These are phyloP conservation scores for Epichloe sibirici DNA, from an alignment of 2,329 filamentous ascomycete genomes.

Conservation along the genomic window DNA sequence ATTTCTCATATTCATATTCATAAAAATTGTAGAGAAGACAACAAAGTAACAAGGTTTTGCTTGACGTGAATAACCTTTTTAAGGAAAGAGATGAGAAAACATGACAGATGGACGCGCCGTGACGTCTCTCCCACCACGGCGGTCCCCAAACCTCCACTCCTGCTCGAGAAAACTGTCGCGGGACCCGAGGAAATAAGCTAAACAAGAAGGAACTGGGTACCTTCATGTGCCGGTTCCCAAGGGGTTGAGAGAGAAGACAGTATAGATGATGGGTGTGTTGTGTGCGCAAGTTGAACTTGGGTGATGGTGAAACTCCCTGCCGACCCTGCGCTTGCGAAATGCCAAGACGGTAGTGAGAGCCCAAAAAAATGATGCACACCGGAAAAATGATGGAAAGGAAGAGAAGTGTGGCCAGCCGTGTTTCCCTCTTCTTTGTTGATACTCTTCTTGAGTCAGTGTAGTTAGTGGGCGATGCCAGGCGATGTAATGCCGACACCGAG, in stretches of 20 bases:
- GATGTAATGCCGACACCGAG: background rate
- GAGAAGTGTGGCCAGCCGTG: constrained; percentile 4
- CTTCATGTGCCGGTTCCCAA: constrained; percentile 3
- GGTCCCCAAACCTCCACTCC: constrained; percentile 22
- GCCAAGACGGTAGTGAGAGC: background rate
- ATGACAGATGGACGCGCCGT: constrained; percentile 25
- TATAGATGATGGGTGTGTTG: constrained; percentile 17
- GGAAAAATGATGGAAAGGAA: background rate
- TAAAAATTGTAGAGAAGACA: constrained; percentile 11
- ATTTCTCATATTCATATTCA: constrained; percentile 14
- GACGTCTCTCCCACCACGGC: constrained; percentile 52
- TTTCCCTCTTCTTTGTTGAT: constrained; percentile 2
- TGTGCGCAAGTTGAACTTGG: background rate
- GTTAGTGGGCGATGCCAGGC: background rate
- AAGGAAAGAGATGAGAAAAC: constrained; percentile 1
- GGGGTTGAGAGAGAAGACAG: constrained; percentile 56
- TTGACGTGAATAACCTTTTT: background rate
- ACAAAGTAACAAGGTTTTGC: background rate
- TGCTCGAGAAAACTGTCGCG: constrained; percentile 31
- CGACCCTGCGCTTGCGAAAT: background rate
- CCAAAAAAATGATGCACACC: background rate
- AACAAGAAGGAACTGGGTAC: background rate
- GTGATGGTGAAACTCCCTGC: constrained; percentile 13
- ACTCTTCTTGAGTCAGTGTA: background rate
- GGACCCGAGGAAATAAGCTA: constrained; percentile 15